Evolutionary conservation across 768 basidiomycete species (phyloP).

Genomic region (Clavulina sp.): DNA sequence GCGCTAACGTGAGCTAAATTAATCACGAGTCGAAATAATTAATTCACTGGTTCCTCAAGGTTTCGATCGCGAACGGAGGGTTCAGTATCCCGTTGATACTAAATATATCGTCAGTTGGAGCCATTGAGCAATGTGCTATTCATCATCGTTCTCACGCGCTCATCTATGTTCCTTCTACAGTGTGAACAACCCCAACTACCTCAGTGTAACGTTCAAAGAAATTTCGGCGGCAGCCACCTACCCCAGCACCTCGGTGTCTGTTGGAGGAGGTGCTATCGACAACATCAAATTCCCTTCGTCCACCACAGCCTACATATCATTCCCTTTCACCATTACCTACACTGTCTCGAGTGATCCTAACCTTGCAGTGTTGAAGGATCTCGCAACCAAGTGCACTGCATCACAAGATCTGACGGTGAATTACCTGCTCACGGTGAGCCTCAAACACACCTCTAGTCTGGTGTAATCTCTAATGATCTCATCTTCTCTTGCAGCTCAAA

Average conservation of each 20-base stretch:
- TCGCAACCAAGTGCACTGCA: slow-evolving; percentile 41
- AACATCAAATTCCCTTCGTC: slow-evolving; percentile 30
- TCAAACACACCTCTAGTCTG: neutral
- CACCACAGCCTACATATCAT: slow-evolving; percentile 45
- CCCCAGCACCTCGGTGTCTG: slow-evolving; percentile 42
- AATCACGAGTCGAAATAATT: neutral
- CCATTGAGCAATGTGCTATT: neutral
- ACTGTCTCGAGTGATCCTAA: slow-evolving; percentile 34
- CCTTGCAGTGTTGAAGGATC: slow-evolving; percentile 36
- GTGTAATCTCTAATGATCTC: no score
- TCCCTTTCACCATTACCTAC: slow-evolving; percentile 59
- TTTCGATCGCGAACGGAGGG: slow-evolving; percentile 20
- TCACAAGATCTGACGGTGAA: slow-evolving; percentile 37
- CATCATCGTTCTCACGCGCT: no score
- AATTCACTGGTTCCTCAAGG: slow-evolving; percentile 4
- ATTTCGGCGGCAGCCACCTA: slow-evolving; percentile 47
- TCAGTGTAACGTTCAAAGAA: slow-evolving; percentile 44
- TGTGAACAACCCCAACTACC: slow-evolving; percentile 69
- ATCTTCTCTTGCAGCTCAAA: no score
- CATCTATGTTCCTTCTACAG: slow-evolving; percentile 22
- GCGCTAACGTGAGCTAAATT: slow-evolving; percentile 27
- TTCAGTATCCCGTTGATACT: slow-evolving; percentile 43
- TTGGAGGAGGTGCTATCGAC: slow-evolving; percentile 42
- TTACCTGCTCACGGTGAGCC: slow-evolving; percentile 44
- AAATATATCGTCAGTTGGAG: slow-evolving; percentile 40